These are phyloP conservation scores for Penicillium janthinellum DNA, from an alignment of 2,329 filamentous ascomycete species.

Conservation along the genomic window DNA sequence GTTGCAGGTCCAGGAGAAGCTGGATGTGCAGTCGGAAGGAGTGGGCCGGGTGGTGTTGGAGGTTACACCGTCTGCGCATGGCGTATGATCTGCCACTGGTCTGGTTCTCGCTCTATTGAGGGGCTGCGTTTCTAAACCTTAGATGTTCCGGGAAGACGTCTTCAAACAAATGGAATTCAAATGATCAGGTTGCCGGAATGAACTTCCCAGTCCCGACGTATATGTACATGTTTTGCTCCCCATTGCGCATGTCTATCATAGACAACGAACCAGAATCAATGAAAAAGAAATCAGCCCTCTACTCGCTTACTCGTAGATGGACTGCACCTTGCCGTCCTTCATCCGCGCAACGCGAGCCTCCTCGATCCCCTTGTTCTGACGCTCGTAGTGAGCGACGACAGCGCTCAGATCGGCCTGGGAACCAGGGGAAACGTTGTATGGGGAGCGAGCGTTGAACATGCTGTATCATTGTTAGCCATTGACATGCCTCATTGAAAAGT, in stretches of 20 bases:
- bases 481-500: neutral
- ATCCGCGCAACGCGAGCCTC: slow-evolving; percentile 55
- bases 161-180: slow-evolving; percentile 30
- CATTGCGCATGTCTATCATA: slow-evolving; percentile 27
- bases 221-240: slow-evolving; percentile 39
- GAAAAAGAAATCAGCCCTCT: slow-evolving; percentile 13
- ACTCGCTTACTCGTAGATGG: slow-evolving; percentile 45
- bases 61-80: slow-evolving; percentile 24
- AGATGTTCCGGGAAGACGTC: neutral
- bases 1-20: slow-evolving; percentile 34
- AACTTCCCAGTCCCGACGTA: slow-evolving; percentile 32
- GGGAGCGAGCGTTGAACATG: slow-evolving; percentile 63
- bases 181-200: slow-evolving; percentile 30
- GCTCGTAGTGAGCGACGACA: slow-evolving; percentile 65
- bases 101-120: neutral
- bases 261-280: slow-evolving; percentile 22
- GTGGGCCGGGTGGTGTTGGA: slow-evolving; percentile 49
- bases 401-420: slow-evolving; percentile 60
- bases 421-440: slow-evolving; percentile 66
- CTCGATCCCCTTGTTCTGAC: slow-evolving; percentile 58
- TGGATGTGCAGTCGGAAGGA: slow-evolving; percentile 46
- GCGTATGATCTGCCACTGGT: neutral
- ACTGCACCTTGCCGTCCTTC: slow-evolving; percentile 48
- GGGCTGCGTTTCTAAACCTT: neutral
- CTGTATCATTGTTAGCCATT: slow-evolving; percentile 41